These are phyloP conservation scores for Fusarium beomiforme DNA, from an alignment of 2,329 filamentous ascomycete genomes.

Conservation along the genomic window DNA sequence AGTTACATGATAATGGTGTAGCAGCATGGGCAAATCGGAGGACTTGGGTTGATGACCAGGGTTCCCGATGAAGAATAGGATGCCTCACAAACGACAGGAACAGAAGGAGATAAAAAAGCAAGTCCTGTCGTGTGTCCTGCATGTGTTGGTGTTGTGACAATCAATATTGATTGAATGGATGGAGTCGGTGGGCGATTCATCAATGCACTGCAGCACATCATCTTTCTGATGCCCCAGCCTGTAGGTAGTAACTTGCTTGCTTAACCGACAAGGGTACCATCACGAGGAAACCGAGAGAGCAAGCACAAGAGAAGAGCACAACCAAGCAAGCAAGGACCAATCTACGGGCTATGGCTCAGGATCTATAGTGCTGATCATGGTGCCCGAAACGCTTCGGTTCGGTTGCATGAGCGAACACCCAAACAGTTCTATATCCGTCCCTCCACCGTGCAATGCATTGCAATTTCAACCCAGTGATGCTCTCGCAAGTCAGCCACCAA, in stretches of 20 bases:
- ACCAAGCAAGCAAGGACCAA: slow-evolving; percentile 7
- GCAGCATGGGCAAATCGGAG: slow-evolving; percentile 24
- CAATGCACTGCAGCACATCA: slow-evolving; percentile 25
- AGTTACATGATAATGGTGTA: background rate
- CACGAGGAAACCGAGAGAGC: slow-evolving; percentile 2
- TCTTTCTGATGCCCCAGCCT: slow-evolving; percentile 1
- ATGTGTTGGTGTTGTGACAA: background rate
- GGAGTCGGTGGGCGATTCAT: slow-evolving; percentile 1
- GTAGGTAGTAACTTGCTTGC: background rate
- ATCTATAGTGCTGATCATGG: slow-evolving; percentile 24
- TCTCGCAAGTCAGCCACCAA: slow-evolving; percentile 11
- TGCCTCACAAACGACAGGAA: slow-evolving; percentile 21
- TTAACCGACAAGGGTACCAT: slow-evolving; percentile 7
- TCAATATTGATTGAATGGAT: background rate
- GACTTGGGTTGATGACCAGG: slow-evolving; percentile 1
- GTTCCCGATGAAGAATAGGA: slow-evolving; percentile 16
- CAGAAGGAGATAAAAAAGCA: slow-evolving; percentile 8
- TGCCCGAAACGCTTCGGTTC: slow-evolving; percentile 25
- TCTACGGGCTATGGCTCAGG: background rate
- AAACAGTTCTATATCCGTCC: slow-evolving; percentile 7
- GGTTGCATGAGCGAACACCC: slow-evolving; percentile 1
- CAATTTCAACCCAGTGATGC: background rate
- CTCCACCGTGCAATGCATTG: background rate
- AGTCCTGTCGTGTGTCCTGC: background rate
- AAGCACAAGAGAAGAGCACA: slow-evolving; percentile 10